Conservation (phyloP, 2,329 filamentous ascomycete genomes). For the Myriosclerotinia duriaeana region DNA sequence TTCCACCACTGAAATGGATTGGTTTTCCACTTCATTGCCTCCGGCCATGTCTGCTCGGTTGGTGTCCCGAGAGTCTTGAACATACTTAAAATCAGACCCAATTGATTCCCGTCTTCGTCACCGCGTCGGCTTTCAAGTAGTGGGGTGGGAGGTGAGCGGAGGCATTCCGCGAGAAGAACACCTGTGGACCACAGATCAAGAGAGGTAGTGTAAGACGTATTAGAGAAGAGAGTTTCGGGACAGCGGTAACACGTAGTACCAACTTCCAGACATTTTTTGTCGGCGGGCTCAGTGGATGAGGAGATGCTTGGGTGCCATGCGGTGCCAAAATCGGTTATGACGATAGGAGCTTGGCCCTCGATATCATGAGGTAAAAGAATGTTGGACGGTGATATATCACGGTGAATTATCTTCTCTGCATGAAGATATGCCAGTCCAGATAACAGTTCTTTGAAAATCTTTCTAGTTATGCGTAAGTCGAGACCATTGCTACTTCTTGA, state of each 20-base stretch:
- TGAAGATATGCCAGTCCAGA: constrained; percentile 71
- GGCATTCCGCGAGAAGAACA: constrained; percentile 77
- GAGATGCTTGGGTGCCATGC: constrained; percentile 68
- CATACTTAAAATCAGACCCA: constrained; percentile 86
- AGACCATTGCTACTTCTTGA: constrained; percentile 46
- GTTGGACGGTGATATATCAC: constrained; percentile 92
- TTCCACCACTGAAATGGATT: constrained; percentile 91
- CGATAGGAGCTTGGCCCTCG: constrained; percentile 67
- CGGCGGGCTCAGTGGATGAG: constrained; percentile 56
- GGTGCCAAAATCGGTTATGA: constrained; percentile 88
- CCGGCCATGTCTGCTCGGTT: constrained; percentile 77
- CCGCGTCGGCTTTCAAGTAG: constrained; percentile 77
- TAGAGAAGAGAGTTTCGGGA: constrained; percentile 86
- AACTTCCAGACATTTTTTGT: constrained; percentile 83
- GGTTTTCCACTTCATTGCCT: constrained; percentile 63
- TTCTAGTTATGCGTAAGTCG: constrained; percentile 29
- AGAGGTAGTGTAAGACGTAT: constrained; percentile 66
- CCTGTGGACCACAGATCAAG: constrained; percentile 92
- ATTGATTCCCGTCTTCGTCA: constrained; percentile 82
- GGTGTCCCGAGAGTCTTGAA: constrained; percentile 91
- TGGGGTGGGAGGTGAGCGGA: constrained; percentile 52
- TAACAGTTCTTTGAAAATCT: constrained; percentile 66
- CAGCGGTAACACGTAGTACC: constrained; percentile 89
- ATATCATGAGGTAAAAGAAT: constrained; percentile 60
- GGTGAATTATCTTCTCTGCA: constrained; percentile 74